phyloP scores from a whole-genome alignment of 2,329 filamentous ascomycete species.

The Acrocalymma vagum region DNA sequence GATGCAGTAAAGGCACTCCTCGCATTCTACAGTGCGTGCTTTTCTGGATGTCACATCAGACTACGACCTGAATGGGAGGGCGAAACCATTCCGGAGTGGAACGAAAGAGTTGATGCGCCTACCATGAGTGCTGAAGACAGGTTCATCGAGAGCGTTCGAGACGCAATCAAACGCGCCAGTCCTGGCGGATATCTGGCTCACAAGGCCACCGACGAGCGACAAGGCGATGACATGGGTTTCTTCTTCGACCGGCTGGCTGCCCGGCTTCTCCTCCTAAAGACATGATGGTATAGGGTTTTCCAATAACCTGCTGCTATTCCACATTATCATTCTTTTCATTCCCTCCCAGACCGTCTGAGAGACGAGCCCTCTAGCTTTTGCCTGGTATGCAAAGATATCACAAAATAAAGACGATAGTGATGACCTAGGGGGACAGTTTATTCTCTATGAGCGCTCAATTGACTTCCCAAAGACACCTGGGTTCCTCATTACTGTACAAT shows the following conservation, averaged over 20 bases:
- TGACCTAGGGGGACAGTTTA: too few species aligned
- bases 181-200: slow-evolving; percentile 29
- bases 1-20: slow-evolving; percentile 38
- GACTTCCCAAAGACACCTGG: too few species aligned
- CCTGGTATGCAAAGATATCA: too few species aligned
- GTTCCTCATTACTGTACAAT: too few species aligned
- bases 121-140: slow-evolving; percentile 22
- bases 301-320: too few species aligned
- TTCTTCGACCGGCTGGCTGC: slow-evolving; percentile 50
- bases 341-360: too few species aligned
- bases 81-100: slow-evolving; percentile 16
- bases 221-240: slow-evolving; percentile 40
- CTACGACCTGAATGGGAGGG: slow-evolving; percentile 39
- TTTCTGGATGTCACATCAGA: slow-evolving; percentile 39
- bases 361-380: too few species aligned
- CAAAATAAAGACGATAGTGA: too few species aligned
- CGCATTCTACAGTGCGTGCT: slow-evolving; percentile 44
- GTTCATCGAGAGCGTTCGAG: slow-evolving; percentile 41
- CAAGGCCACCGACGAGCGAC: slow-evolving; percentile 26
- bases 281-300: too few species aligned
- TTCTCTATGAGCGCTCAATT: too few species aligned
- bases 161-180: slow-evolving; percentile 26
- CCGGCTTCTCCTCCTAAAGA: slow-evolving; percentile 33
- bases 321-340: too few species aligned
- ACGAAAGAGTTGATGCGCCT: background rate